Base-by-base conservation (phyloP, 1,284 basidiomycete species). In the Peniophora sp. region DNA sequence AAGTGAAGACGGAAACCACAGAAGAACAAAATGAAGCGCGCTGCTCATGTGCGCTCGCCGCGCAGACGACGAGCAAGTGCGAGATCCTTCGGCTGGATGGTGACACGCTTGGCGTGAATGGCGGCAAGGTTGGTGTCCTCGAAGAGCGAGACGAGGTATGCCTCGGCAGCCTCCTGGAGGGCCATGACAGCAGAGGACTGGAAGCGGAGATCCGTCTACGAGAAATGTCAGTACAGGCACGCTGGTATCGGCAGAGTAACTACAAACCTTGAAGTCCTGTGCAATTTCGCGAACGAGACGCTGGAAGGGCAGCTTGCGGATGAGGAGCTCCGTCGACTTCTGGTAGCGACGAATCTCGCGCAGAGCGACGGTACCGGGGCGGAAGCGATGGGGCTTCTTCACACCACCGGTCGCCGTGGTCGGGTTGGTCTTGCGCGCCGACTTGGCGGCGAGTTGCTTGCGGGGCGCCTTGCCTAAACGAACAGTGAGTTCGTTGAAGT, bases 401-500 rank as follows among this genome's bases (percentile, higher is more conserved):
- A 45, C 44, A 25, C 44, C 44, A 24, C 44, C 44, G 17, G 44
- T 45, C 23, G 44, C 44, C 14, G 44, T n/a, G 3, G 23, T 20
- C 5, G 44, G 19, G 23, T n/a, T 22, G 3, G 44, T 45, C 44
- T 45, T 45, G 44, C 44, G 44, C 19, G 44, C 44, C 27, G 44
- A 22, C 22, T 45, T 45, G 12, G 44, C 16, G 23, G 44, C 44
- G 20, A 45, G 44, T 20, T 91, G 89, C 73, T 92, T 92, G 78
- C 88, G 87, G 55, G 87, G 86, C 53, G 86, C 87, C 71, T 90
- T 89, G 65, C 86, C 86, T 45, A 20, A 45, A 23, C 41, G 20
- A 45, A n/a, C 10, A 50, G 51, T 50, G 58, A 57, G 23, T 45
- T 41, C 6, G 6, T 17, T 41, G 39, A 41, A 41, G 39, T 17